These are phyloP conservation scores for Saussurea involucrata DNA, from an alignment of 129 eudicot species.

Conservation along the genomic window DNA sequence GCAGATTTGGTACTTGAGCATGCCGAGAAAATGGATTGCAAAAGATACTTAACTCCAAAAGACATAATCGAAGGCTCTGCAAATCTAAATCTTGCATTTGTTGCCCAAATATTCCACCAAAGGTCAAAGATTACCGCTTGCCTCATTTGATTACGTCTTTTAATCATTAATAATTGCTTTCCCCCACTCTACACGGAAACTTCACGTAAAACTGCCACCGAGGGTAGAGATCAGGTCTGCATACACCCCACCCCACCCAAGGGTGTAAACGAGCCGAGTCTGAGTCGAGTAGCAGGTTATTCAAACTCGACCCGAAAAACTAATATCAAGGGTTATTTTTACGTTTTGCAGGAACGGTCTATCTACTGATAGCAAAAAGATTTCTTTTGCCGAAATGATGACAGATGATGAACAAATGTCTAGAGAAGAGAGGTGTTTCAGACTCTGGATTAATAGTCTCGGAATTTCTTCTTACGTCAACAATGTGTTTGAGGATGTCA, in stretches of 20 bases:
- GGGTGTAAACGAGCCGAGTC: no score
- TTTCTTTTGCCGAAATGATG: slow-evolving; percentile 98
- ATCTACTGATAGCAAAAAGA: slow-evolving; percentile 77
- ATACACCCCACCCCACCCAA: background rate
- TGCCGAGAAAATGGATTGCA: slow-evolving; percentile 92
- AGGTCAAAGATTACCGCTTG: slow-evolving; percentile 47
- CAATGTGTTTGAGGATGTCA: slow-evolving; percentile 88
- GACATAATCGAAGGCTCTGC: slow-evolving; percentile 85
- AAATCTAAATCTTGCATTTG: slow-evolving; percentile 87
- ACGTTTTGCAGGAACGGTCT: slow-evolving; percentile 67
- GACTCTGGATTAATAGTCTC: slow-evolving; percentile 94
- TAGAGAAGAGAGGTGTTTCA: slow-evolving; percentile 91
- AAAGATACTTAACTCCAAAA: slow-evolving; percentile 72
- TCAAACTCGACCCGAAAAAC: no score
- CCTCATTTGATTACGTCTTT: background rate
- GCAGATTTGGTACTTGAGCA: slow-evolving; percentile 93
- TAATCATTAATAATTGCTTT: background rate
- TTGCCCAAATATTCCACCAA: slow-evolving; percentile 94
- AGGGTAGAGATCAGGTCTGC: background rate
- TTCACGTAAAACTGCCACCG: no score
- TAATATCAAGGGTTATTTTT: background rate
- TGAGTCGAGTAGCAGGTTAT: no score
- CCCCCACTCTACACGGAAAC: background rate
- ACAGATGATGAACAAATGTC: slow-evolving; percentile 87
- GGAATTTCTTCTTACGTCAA: slow-evolving; percentile 79